Conservation (phyloP, 1,139 yeast species). For the Yamadazyma jaroonii region DNA sequence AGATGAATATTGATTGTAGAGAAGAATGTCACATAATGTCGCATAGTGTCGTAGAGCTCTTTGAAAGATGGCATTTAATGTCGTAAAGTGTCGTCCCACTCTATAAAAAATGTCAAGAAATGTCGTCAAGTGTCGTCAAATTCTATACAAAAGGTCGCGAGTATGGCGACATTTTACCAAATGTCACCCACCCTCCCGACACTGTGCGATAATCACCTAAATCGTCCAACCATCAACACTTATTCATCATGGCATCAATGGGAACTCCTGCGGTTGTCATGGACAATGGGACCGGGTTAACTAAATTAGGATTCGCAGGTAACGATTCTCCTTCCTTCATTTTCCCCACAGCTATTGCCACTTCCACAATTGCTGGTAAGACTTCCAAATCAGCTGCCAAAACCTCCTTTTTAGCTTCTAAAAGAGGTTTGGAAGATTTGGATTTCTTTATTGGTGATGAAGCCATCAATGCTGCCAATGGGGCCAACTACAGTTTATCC, state of each 20-base stretch:
- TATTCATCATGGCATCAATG: constrained; percentile 49
- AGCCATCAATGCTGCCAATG: constrained; percentile 84
- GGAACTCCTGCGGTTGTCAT: constrained; percentile 92
- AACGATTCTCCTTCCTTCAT: constrained; percentile 97
- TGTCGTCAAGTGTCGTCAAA: too few relatives aligned
- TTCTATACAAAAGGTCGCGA: too few relatives aligned
- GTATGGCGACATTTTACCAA: too few relatives aligned
- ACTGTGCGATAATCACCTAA: too few relatives aligned
- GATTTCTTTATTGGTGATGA: constrained; percentile 96
- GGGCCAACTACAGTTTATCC: constrained; percentile 82
- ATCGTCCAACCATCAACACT: background rate
- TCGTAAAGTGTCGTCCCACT: background rate
- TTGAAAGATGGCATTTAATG: background rate
- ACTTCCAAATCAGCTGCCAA: constrained; percentile 36
- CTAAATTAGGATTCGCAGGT: constrained; percentile 98
- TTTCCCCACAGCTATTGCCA: constrained; percentile 96
- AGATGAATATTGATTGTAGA: constrained; percentile 76
- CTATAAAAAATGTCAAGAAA: too few relatives aligned
- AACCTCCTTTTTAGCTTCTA: constrained; percentile 53
- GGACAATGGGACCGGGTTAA: constrained; percentile 98
- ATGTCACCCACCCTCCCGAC: too few relatives aligned
- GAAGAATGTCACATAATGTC: constrained; percentile 11
- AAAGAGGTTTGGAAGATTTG: constrained; percentile 91
- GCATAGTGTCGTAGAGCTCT: background rate
- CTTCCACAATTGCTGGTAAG: constrained; percentile 49